Evolutionary conservation across 768 basidiomycete species (phyloP).

Genomic region (Hygrophorus pudorinus): DNA sequence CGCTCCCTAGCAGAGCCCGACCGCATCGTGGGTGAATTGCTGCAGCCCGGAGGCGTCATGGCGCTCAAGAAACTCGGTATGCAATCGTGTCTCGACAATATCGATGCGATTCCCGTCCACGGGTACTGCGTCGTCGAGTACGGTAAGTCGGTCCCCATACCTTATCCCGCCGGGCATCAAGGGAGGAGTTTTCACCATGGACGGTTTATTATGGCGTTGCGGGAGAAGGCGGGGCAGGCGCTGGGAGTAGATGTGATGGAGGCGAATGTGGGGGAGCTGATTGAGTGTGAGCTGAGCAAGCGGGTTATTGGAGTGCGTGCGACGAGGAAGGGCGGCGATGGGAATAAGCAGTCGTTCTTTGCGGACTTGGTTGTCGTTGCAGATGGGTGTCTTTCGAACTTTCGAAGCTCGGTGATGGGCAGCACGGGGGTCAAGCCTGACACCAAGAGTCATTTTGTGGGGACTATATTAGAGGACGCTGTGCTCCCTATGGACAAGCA

Average conservation of each 20-base stretch:
- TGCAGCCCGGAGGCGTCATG: slow-evolving; percentile 86
- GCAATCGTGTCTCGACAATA: slow-evolving; percentile 66
- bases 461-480: slow-evolving; percentile 72
- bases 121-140: slow-evolving; percentile 79
- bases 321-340: slow-evolving; percentile 26
- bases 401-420: slow-evolving; percentile 63
- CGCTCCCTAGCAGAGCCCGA: slow-evolving; percentile 89
- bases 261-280: slow-evolving; percentile 70
- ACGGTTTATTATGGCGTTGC: slow-evolving; percentile 70
- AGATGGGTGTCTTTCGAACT: slow-evolving; percentile 94
- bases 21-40: slow-evolving; percentile 92
- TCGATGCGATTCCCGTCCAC: slow-evolving; percentile 72
- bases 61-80: slow-evolving; percentile 75
- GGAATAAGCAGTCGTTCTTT: slow-evolving; percentile 41
- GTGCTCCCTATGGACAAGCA: slow-evolving; percentile 63
- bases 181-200: slow-evolving; percentile 95
- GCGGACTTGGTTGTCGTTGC: slow-evolving; percentile 82
- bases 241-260: slow-evolving; percentile 72
- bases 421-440: slow-evolving; percentile 34
- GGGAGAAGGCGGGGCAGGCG: slow-evolving; percentile 52
- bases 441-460: slow-evolving; percentile 75
- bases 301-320: slow-evolving; percentile 62
- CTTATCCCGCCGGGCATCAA: slow-evolving; percentile 65
- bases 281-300: slow-evolving; percentile 40
- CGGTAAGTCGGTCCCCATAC: slow-evolving; percentile 72